These are phyloP conservation scores for Pezicula radicicola DNA, from an alignment of 2,329 filamentous ascomycete genomes.

Conservation along the genomic window DNA sequence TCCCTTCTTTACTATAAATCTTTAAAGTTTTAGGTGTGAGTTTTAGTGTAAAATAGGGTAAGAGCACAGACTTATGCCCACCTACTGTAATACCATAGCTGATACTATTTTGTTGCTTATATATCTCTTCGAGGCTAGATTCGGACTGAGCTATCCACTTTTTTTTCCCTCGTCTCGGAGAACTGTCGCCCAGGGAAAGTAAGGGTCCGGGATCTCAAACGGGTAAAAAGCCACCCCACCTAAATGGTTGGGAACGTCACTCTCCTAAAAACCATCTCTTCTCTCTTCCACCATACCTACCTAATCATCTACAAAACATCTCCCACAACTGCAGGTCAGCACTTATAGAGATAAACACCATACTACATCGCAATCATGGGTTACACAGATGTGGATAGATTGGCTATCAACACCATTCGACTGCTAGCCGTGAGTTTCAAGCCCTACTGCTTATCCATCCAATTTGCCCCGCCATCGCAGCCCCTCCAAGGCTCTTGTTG, in stretches of 20 bases:
- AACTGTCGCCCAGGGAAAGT: no score
- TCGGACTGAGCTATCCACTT: no score
- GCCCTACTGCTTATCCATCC: slow-evolving; percentile 17
- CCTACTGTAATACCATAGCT: no score
- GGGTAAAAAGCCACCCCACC: not conserved
- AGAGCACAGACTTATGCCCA: no score
- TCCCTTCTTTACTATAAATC: no score
- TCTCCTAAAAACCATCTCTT: not conserved
- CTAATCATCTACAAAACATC: slow-evolving; percentile 3
- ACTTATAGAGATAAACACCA: not conserved
- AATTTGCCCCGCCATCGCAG: slow-evolving; percentile 32
- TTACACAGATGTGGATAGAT: slow-evolving; percentile 82
- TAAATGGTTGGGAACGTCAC: not conserved
- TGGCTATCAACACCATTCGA: slow-evolving; percentile 98
- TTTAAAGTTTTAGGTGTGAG: no score
- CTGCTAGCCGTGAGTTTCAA: slow-evolving; percentile 77
- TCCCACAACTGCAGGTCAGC: not conserved
- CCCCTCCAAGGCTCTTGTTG: slow-evolving; percentile 11
- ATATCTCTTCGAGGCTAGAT: no score
- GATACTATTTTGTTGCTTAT: no score
- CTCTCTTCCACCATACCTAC: not conserved
- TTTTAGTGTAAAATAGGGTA: no score
- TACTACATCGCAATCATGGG: slow-evolving; percentile 56
- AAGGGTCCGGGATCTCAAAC: no score
- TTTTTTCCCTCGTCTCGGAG: no score